Conservation (phyloP, 192 early-diverging fungal species). For the Backusella tuberculispora region DNA sequence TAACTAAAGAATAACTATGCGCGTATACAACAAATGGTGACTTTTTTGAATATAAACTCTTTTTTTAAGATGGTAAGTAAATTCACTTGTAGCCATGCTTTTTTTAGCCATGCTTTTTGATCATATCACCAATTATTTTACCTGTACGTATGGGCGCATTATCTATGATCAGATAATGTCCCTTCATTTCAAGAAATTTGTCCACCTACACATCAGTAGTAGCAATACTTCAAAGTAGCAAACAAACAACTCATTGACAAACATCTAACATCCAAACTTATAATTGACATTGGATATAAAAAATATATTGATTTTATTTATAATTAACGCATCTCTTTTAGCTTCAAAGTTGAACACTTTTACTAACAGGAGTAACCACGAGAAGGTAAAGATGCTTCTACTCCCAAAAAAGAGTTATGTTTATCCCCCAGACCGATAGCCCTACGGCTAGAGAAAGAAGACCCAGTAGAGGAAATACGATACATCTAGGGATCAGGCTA, state of each 20-base stretch:
- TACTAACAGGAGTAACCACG: slow-evolving; percentile 2
- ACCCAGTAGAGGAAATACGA: background rate
- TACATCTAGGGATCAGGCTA: background rate
- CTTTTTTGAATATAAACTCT: too few species aligned
- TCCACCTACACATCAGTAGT: background rate
- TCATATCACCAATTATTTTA: too few species aligned
- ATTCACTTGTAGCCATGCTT: too few species aligned
- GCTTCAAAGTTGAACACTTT: background rate
- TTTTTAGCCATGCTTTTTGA: too few species aligned
- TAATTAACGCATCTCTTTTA: background rate
- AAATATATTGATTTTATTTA: slow-evolving; percentile 12
- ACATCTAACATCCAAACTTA: slow-evolving; percentile 11
- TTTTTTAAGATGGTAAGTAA: too few species aligned
- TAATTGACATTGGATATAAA: slow-evolving; percentile 10
- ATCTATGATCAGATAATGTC: too few species aligned
- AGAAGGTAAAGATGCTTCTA: background rate
- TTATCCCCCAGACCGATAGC: slow-evolving; percentile 1
- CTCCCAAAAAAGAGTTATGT: background rate
- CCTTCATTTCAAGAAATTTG: too few species aligned
- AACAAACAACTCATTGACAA: slow-evolving; percentile 7
- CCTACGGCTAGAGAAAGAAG: background rate
- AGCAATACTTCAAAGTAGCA: slow-evolving; percentile 12
- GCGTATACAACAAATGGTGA: too few species aligned
- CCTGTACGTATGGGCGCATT: too few species aligned
- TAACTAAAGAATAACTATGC: too few species aligned